A percentile compares a stretch with the other conserved stretches of the same genome.
Evolutionary conservation across 495 filamentous ascomycete genomes (phyloP).

Genomic region (Penicillium crystallinum): DNA sequence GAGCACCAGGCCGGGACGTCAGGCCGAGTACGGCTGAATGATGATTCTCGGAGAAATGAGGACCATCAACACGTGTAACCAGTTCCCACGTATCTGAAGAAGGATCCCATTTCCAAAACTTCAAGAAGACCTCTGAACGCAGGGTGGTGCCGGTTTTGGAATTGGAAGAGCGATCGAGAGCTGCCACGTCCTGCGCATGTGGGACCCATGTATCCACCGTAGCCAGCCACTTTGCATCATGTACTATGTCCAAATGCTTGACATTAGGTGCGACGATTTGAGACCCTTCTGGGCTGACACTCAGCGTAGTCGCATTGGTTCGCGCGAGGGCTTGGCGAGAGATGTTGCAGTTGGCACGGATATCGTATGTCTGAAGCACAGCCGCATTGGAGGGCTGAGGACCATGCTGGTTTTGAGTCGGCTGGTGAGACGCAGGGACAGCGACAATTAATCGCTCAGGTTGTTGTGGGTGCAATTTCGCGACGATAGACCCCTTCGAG

Average conservation of each 20-base stretch:
- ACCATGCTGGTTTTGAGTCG: slow-evolving; percentile 31
- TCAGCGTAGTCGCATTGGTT: slow-evolving; percentile 78
- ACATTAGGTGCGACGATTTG: slow-evolving; percentile 69
- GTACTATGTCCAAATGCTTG: slow-evolving; percentile 62
- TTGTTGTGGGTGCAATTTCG: slow-evolving; percentile 48
- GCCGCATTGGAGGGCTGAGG: slow-evolving; percentile 36
- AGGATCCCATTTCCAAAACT: slow-evolving; percentile 79
- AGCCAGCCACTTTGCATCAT: slow-evolving; percentile 84
- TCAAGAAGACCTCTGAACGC: slow-evolving; percentile 68
- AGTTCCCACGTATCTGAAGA: slow-evolving; percentile 63
- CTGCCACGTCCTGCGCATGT: slow-evolving; percentile 55
- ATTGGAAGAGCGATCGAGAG: slow-evolving; percentile 31
- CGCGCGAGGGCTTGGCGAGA: slow-evolving; percentile 81
- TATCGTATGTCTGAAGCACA: slow-evolving; percentile 78
- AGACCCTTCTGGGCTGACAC: slow-evolving; percentile 61
- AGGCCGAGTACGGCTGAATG: slow-evolving; percentile 64
- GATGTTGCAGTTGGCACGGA: slow-evolving; percentile 64
- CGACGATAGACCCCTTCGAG: slow-evolving; percentile 18
- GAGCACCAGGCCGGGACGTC: slow-evolving; percentile 55
- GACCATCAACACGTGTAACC: slow-evolving; percentile 73
- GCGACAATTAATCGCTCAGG: slow-evolving; percentile 56
- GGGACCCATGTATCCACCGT: slow-evolving; percentile 89
- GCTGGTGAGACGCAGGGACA: slow-evolving; percentile 47
- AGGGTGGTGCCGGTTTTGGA: slow-evolving; percentile 12
- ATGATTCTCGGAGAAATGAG: slow-evolving; percentile 55